Conservation (phyloP, 495 filamentous ascomycete species). For the Daldinia bambusicola region DNA sequence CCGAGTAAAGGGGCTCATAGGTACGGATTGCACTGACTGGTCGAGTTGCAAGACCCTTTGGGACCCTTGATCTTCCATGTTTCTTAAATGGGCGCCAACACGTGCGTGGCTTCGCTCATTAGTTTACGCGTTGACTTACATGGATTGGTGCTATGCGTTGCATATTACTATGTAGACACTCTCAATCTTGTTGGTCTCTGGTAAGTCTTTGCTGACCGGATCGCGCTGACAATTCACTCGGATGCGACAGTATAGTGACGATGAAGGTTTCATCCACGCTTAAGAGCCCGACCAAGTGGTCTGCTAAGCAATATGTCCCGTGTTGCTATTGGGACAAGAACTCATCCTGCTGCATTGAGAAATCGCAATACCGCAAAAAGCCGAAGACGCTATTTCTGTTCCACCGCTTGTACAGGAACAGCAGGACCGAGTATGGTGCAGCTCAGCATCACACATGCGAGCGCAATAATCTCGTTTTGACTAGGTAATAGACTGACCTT, state of each 20-base stretch:
- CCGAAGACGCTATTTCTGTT: slow-evolving; percentile 23
- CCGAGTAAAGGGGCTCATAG: slow-evolving; percentile 14
- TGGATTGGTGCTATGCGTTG: slow-evolving; percentile 9
- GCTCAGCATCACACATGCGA: slow-evolving; percentile 34
- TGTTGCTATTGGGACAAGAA: not conserved
- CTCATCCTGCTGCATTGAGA: not conserved
- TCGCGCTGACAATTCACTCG: slow-evolving; percentile 22
- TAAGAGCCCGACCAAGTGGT: slow-evolving; percentile 31
- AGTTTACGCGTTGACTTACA: slow-evolving; percentile 9
- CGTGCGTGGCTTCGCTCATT: slow-evolving; percentile 2
- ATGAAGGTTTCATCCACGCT: slow-evolving; percentile 28
- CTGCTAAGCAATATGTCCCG: not conserved
- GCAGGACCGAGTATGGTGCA: slow-evolving; percentile 15
- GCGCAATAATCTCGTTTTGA: slow-evolving; percentile 33
- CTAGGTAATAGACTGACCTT: slow-evolving; percentile 26
- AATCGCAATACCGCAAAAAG: slow-evolving; percentile 13
- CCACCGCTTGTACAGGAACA: slow-evolving; percentile 23
- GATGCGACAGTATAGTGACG: slow-evolving; percentile 17
- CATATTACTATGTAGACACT: slow-evolving; percentile 9
- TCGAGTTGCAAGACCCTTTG: not conserved
- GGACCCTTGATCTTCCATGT: slow-evolving; percentile 29
- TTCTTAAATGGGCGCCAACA: slow-evolving; percentile 9
- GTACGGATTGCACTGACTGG: not conserved
- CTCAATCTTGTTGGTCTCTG: not conserved
- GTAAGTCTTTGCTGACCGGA: not conserved